A percentile compares a stretch with the other conserved stretches of the same genome.
Evolutionary conservation across 1,139 yeast genomes (phyloP).

Genomic region (Groenewaldozyma sp.): DNA sequence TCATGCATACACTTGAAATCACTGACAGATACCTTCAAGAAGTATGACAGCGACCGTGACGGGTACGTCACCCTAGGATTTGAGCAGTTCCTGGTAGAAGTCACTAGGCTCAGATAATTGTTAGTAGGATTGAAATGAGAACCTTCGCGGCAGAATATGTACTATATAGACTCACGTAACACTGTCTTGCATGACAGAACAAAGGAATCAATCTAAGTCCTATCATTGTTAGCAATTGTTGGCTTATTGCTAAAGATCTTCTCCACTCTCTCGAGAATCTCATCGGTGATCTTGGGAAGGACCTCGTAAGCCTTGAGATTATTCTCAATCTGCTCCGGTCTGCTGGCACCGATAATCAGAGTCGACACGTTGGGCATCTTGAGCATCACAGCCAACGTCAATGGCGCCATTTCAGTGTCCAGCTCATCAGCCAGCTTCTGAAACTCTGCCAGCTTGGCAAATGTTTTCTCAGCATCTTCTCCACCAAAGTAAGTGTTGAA

Average conservation of each 20-base stretch:
- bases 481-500: constrained; percentile 15
- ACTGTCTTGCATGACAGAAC: background rate
- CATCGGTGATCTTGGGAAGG: constrained; percentile 25
- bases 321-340: constrained; percentile 26
- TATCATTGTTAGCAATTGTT: background rate
- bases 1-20: constrained; percentile 67
- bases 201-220: background rate
- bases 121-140: too few relatives aligned
- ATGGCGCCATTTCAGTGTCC: constrained; percentile 23
- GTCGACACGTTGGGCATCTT: constrained; percentile 28
- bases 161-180: background rate
- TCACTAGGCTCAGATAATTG: constrained; percentile 20
- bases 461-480: constrained; percentile 20
- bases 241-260: constrained; percentile 26
- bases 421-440: constrained; percentile 23
- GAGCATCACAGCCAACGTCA: constrained; percentile 28
- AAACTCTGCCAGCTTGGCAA: constrained; percentile 21
- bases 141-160: too few relatives aligned
- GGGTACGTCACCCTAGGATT: constrained; percentile 72
- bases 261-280: constrained; percentile 25
- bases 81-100: constrained; percentile 67
- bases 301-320: constrained; percentile 28
- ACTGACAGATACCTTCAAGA: constrained; percentile 70
- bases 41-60: constrained; percentile 63
- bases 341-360: constrained; percentile 29